phyloP scores from a whole-genome alignment of 2,329 filamentous ascomycete species.

The Mollisiaceae sp. region DNA sequence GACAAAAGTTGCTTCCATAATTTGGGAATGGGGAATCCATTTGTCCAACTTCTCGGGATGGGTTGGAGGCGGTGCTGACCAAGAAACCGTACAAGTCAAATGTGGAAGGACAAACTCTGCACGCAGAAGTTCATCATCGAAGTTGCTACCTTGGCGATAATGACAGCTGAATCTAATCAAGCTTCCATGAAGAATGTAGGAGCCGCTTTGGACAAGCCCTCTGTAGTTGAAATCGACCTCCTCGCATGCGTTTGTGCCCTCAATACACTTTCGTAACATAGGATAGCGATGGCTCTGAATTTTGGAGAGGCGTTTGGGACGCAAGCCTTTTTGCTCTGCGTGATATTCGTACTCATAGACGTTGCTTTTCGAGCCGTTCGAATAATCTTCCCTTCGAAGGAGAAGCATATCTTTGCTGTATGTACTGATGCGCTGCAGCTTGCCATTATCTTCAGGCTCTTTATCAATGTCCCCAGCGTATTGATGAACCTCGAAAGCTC shows the following conservation, averaged over 20 bases:
- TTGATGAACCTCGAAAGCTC: conserved; percentile 27
- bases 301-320: conserved; percentile 31
- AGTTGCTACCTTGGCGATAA: conserved; percentile 58
- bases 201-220: conserved; percentile 58
- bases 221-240: conserved; percentile 57
- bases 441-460: conserved; percentile 50
- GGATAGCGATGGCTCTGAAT: conserved; percentile 45
- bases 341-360: conserved; percentile 56
- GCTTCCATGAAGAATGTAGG: conserved; percentile 57
- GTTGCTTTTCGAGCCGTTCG: conserved; percentile 47
- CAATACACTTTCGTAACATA: conserved; percentile 51
- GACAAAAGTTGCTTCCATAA: conserved; percentile 59
- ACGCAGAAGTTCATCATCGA: conserved; percentile 59
- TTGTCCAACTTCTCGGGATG: conserved; percentile 56
- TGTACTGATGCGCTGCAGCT: conserved; percentile 51
- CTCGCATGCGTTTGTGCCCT: conserved; percentile 51
- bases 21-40: conserved; percentile 59
- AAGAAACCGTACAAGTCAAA: conserved; percentile 58
- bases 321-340: conserved; percentile 40
- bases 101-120: conserved; percentile 59
- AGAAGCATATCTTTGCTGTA: conserved; percentile 55
- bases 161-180: conserved; percentile 58
- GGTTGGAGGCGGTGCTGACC: conserved; percentile 56
- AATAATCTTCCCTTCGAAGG: conserved; percentile 35
- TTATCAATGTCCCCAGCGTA: conserved; percentile 40